Base-by-base conservation (phyloP, 2,329 filamentous ascomycete genomes). In the Aaosphaeria pasadenensis region DNA sequence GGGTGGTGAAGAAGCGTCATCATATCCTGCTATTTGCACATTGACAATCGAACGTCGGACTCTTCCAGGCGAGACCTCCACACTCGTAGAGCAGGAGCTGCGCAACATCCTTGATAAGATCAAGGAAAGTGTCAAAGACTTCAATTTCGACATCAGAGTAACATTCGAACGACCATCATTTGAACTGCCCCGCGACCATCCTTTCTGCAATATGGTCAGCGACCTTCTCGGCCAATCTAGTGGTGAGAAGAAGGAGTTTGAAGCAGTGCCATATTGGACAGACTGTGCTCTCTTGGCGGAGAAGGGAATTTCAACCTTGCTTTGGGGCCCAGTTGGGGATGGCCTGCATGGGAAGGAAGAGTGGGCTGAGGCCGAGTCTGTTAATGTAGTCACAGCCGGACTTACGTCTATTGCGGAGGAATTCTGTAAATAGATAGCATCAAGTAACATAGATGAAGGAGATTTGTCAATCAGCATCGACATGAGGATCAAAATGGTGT, bases 1-100 rank as follows among this genome's bases (percentile, higher is more conserved):
- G 9, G 78, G 79, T 1, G 77, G 78, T 1, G 76, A 81, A 46
- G 79, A 81, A 44, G 63, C 68, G 0, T 78, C 78, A 0, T 79
- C 76, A 0, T 82, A 82, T 44, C 77, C 78, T 0, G 74, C 69
- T 0, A 62, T 63, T n/a, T 80, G 78, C 58, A 76, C 67, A 0
- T 63, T 81, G 13, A 72, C 71, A 0, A 44, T 81, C 1, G 79
- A 82, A 50, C 70, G 76, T 5, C 73, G 79, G 6, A 81, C 77
- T 0, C 54, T 81, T 0, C 62, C 74, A 2, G 69, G 66, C 4
- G 75, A 81, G 55, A 74, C 72, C 0, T 49, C 62, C 0, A 59
- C 72, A 4, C 54, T 55, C 0, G 69, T 79, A 0, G 50, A 67
- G 4, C 30, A 45, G 1, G 74, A 17, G 17, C 9, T 43, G 7